Evolutionary conservation across 306 rosid species (phyloP).

Genomic region (Cucurbita pepo): DNA sequence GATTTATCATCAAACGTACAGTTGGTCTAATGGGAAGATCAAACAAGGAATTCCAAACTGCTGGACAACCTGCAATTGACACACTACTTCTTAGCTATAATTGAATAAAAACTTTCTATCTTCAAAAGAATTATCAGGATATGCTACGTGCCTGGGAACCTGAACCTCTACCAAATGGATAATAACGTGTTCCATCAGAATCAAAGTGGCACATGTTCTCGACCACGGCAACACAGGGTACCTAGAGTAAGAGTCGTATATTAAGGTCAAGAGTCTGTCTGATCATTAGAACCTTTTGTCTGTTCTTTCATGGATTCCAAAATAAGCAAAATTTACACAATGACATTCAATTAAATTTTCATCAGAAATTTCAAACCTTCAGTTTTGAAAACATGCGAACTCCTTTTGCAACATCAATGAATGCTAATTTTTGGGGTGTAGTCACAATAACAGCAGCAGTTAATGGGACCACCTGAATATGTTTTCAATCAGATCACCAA

Average conservation of each 20-base stretch:
- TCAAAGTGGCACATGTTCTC: constrained; percentile 98
- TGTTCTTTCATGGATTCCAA: background rate
- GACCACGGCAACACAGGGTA: constrained; percentile 94
- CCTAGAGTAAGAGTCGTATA: constrained; percentile 29
- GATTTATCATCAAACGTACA: constrained; percentile 29
- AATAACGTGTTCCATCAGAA: constrained; percentile 85
- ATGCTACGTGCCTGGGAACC: constrained; percentile 63
- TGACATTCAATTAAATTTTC: background rate
- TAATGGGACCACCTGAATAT: constrained; percentile 69
- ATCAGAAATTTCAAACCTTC: constrained; percentile 38
- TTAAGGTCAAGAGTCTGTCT: background rate
- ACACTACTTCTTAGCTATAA: background rate
- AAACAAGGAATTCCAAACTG: constrained; percentile 96
- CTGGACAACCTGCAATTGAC: constrained; percentile 58
- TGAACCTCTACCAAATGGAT: constrained; percentile 95
- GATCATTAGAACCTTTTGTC: background rate
- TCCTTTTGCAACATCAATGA: constrained; percentile 97
- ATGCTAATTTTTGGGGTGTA: constrained; percentile 91
- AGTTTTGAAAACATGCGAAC: constrained; percentile 98
- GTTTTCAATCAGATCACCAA: constrained; percentile 16
- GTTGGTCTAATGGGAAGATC: constrained; percentile 93
- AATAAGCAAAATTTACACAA: background rate
- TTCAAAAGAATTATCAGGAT: background rate
- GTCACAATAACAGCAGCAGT: constrained; percentile 95
- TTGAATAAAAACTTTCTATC: background rate